Percentiles rank a stretch among this genome's conserved stretches.
phyloP scores from a whole-genome alignment of 1,284 basidiomycete genomes.

The Ganoderma multipileum region DNA sequence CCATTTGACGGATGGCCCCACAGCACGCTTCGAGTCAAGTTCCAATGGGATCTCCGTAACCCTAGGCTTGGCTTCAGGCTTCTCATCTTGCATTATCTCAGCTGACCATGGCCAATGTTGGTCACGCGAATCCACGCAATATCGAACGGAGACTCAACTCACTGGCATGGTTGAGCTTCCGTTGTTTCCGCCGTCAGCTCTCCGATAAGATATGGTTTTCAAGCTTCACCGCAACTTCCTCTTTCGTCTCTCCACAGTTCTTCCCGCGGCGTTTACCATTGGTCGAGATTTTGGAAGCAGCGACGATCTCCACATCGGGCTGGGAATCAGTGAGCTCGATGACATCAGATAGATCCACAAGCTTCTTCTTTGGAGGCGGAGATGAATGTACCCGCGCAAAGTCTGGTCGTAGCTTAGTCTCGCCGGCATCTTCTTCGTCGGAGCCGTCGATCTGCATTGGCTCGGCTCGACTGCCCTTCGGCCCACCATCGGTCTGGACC shows the following conservation, averaged over 20 bases:
- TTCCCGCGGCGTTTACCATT: background rate
- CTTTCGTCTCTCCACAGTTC: background rate
- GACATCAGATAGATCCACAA: background rate
- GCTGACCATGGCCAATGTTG: background rate
- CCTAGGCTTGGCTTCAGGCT: background rate
- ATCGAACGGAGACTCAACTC: background rate
- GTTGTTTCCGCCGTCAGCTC: background rate
- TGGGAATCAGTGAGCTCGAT: slow-evolving; percentile 7
- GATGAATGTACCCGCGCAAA: background rate
- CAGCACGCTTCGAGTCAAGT: background rate
- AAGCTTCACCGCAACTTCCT: background rate
- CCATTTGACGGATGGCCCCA: background rate
- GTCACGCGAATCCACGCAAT: background rate
- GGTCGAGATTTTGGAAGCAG: background rate
- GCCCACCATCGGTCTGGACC: background rate
- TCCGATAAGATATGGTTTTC: background rate
- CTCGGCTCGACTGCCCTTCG: background rate
- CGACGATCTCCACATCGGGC: slow-evolving; percentile 1
- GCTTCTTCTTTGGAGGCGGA: background rate
- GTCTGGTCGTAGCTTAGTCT: background rate
- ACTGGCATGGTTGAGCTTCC: slow-evolving; percentile 1
- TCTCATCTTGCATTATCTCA: background rate
- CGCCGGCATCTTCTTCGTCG: background rate
- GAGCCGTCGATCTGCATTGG: background rate
- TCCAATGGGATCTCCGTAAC: background rate